Percentiles rank a stretch among this genome's conserved stretches.
phyloP scores from a whole-genome alignment of 2,329 filamentous ascomycete species.

The Epichloe sibirici region DNA sequence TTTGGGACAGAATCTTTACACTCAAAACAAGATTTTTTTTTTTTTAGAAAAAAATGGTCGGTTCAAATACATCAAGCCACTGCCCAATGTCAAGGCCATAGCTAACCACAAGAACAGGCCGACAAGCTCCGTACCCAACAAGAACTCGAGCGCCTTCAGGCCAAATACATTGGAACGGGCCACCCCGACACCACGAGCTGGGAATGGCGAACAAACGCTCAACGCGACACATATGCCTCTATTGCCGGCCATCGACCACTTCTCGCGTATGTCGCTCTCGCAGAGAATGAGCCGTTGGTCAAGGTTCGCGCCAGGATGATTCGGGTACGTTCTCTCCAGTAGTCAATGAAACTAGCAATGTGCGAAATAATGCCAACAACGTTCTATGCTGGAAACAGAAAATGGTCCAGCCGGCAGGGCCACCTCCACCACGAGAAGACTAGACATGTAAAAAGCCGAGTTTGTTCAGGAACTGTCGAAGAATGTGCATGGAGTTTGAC shows the following conservation, averaged over 20 bases:
- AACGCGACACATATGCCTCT: slow-evolving; percentile 81
- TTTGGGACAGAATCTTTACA: too few species aligned
- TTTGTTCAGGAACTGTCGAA: background rate
- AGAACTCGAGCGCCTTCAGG: slow-evolving; percentile 92
- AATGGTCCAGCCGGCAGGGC: slow-evolving; percentile 53
- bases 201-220: slow-evolving; percentile 94
- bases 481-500: background rate
- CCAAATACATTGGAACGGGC: slow-evolving; percentile 90
- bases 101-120: slow-evolving; percentile 40
- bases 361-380: background rate
- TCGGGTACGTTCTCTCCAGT: slow-evolving; percentile 37
- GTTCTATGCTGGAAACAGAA: slow-evolving; percentile 29
- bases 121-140: slow-evolving; percentile 97
- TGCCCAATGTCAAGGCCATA: too few species aligned
- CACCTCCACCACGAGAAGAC: slow-evolving; percentile 44
- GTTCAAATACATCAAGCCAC: too few species aligned
- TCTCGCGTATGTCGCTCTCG: slow-evolving; percentile 78
- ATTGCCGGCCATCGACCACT: slow-evolving; percentile 84
- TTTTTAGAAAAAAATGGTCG: too few species aligned
- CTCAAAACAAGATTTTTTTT: too few species aligned
- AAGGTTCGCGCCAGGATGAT: slow-evolving; percentile 72
- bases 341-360: background rate
- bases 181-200: slow-evolving; percentile 94
- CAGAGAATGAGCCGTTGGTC: slow-evolving; percentile 72
- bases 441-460: slow-evolving; percentile 16